Base-by-base conservation (phyloP, 2,329 filamentous ascomycete genomes). In the Endocalyx cinctus region DNA sequence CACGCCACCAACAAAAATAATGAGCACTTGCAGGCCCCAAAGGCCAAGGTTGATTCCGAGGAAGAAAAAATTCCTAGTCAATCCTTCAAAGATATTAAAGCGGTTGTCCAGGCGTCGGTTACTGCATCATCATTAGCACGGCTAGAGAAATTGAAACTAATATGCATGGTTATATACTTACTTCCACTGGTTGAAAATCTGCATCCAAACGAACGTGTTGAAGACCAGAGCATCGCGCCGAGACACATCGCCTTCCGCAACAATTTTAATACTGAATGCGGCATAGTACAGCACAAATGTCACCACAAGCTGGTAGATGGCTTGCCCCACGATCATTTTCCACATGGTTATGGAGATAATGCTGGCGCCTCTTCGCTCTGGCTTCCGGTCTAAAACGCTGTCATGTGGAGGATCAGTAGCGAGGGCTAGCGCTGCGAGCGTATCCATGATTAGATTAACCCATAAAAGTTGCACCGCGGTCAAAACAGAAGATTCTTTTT, bases 141-240 rank as follows among this genome's bases (percentile, higher is more conserved):
- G n/a, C n/a, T n/a, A n/a, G n/a, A n/a, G n/a, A n/a, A n/a, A n/a
- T n/a, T n/a, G n/a, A n/a, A n/a, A n/a, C n/a, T n/a, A n/a, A n/a
- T n/a, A n/a, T n/a, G n/a, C n/a, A n/a, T n/a, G n/a, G n/a, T n/a
- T n/a, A n/a, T n/a, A 3, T 43, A 78, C 77, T 75, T 71, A 81
- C 77, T 97, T 97, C 75, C 94, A 86, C 56, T 94, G 84, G 63
- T 97, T 97, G 69, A 97, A 97, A 50, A 97, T 94, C 52, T 97
- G 90, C 89, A 97, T 96, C 90, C 90, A 97, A 33, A 96, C 90
- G 56, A 97, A 97, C 0, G 87, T 92, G 67, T 97, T 97, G 74
- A 97, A 97, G 6, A 97, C 85, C 29, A 97, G 72, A 3, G 88
- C 94, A 35, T 79, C 69, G 39, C 94, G 70, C 49, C 84, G 70